These are phyloP conservation scores for Ensete ventricosum DNA, from an alignment of 176 grass and related monocot species.

Conservation along the genomic window DNA sequence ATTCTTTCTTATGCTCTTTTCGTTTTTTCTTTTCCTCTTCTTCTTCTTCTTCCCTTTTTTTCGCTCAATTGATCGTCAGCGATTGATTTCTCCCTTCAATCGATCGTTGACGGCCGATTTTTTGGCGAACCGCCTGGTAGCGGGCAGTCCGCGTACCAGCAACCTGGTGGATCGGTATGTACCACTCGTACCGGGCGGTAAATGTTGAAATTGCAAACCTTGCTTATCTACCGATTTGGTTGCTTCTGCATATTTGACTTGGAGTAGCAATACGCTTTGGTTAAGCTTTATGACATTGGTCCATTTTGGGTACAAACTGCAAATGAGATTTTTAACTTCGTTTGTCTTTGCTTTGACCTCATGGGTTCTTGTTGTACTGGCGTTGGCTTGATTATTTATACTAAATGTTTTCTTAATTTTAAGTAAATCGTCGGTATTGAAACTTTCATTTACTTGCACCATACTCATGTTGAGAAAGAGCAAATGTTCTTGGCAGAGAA, in stretches of 20 bases:
- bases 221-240: not conserved
- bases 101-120: too few species aligned
- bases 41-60: too few species aligned
- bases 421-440: not conserved
- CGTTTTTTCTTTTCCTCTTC: too few species aligned
- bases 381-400: not conserved
- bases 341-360: not conserved
- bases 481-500: slow-evolving; percentile 37
- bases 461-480: not conserved
- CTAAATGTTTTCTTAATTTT: not conserved
- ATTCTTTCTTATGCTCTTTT: too few species aligned
- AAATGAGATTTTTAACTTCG: not conserved
- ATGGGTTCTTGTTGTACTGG: not conserved
- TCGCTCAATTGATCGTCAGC: too few species aligned
- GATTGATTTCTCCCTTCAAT: too few species aligned
- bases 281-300: not conserved
- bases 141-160: too few species aligned
- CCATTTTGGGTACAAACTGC: not conserved
- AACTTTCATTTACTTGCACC: not conserved
- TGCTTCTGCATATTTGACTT: not conserved
- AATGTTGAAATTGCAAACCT: too few species aligned
- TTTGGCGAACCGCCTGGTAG: too few species aligned
- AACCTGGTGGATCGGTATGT: too few species aligned
- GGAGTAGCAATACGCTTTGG: not conserved
- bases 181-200: too few species aligned